Base-by-base conservation (phyloP, 1,284 basidiomycete genomes). In the Trichosporon inkin region DNA sequence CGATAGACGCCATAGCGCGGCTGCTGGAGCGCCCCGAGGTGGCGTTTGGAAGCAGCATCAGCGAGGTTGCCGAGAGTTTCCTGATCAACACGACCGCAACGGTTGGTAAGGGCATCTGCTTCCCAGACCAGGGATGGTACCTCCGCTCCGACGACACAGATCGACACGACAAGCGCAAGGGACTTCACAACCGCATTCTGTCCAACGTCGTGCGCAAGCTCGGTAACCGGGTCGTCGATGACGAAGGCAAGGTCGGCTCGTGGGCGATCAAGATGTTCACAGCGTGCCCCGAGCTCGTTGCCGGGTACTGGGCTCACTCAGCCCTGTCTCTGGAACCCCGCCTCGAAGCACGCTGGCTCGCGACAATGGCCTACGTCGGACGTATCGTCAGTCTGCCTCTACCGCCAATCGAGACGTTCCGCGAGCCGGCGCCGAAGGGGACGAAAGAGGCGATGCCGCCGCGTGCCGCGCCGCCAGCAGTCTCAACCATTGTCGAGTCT, bases 91-190 rank as follows among this genome's bases (percentile, higher is more conserved):
- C 92, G n/a, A 90, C 88, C 67, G 88, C 90, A 0, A 85, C 85
- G 24, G 89, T 90, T 0, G 91, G 91, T 0, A 80, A 82, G 17
- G 94, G 93, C 0, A 81, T 97, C 20, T 96, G 92, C 72, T 97
- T 95, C 77, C 84, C 81, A 52, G 92, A 95, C 71, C 83, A 85
- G 14, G 93, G 92, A 0, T 97, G 93, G 93, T 97, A 96, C 70
- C 86, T 86, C 2, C 84, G 89, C 10, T 71, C 73, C 0, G 73
- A 76, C 37, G 81, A 81, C 2, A 64, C 62, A 3, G 64, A 68
- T 10, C 57, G 62, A 39, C 64, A 69, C 55, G 67, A 58, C 64
- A 71, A 44, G 28, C 83, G 70, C 39, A 65, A 68, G 24, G 75
- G 74, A 0, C 59, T 94, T 24, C 84, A 93, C 78, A 96, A 97